Percentiles rank a stretch among this genome's conserved stretches.
Evolutionary conservation across 768 basidiomycete genomes (phyloP).

Genomic region (Xanthoconium purpureum): DNA sequence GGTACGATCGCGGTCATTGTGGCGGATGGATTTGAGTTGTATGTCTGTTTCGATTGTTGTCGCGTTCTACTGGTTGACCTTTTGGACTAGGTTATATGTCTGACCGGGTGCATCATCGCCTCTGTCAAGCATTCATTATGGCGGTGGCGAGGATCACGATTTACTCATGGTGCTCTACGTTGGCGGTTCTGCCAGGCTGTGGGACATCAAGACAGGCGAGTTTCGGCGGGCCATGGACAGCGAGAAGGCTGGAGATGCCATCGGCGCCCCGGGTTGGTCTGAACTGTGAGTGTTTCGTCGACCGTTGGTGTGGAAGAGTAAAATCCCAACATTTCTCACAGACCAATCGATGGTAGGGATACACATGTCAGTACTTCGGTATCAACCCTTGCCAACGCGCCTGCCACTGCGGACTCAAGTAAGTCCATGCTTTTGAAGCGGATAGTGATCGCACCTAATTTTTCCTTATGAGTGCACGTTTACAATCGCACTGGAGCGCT

Average conservation of each 20-base stretch:
- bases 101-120: conserved; percentile 77
- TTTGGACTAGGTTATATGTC: conserved; percentile 58
- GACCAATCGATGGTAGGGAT: no score
- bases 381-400: no score
- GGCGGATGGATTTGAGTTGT: conserved; percentile 78
- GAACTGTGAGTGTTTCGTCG: no score
- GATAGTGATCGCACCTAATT: conserved; percentile 26
- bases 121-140: conserved; percentile 59
- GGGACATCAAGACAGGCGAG: no score
- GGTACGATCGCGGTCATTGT: conserved; percentile 82
- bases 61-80: background rate
- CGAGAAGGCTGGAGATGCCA: no score
- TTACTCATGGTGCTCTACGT: conserved; percentile 75
- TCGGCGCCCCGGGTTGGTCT: no score
- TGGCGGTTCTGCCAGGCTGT: conserved; percentile 75
- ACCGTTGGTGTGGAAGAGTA: background rate
- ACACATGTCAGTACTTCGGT: no score
- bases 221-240: no score
- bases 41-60: conserved; percentile 31
- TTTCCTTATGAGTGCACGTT: conserved; percentile 46
- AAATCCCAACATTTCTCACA: no score
- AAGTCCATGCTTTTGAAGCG: background rate
- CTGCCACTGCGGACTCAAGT: no score
- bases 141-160: conserved; percentile 44
- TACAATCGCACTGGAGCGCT: conserved; percentile 48